Base-by-base conservation (phyloP, 1,139 yeast species). In the Zygosaccharomyces sapae region DNA sequence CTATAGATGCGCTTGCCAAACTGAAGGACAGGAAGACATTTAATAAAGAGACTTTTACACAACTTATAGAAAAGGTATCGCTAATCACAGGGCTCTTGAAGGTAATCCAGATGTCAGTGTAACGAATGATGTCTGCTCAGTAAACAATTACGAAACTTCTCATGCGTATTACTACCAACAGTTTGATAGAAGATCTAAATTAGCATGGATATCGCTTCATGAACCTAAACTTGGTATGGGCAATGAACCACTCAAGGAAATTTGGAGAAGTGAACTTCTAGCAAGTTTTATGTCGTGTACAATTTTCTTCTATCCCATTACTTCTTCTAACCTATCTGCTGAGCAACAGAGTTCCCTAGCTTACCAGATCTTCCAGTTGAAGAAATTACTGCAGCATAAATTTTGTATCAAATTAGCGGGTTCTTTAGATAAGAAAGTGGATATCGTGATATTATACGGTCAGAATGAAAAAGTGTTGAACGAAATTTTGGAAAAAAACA, bases 101-200 rank as follows among this genome's bases (percentile, higher is more conserved):
- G 45, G 41, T 3, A 47, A 50, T 38, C 41, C 51, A 3, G 16
- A 24, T 7, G 55, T 49, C 5, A 57, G 57, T 47, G 59, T 51
- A 10, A 59, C 66, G 18, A 62, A 61, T 45, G 47, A 61, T 45
- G 56, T 62, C 18, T 61, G 63, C 43, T 55, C 62, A 9, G 41
- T 46, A 3, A 38, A 48, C 10, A 61, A 61, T 37, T 61, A 53
- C 46, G 63, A 59, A 38, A 41, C 46, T 8, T 52, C 58, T 2
- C 54, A 56, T 20, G 57, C 55, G 0, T 47, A 49, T 16, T 54
- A 48, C 33, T 54, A 57, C 30, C 66, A 61, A 40, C 58, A 56
- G 33, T 33, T 56, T 16, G 60, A 59, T 24, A 55, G 53, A 31
- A 48, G 50, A 13, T 58, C 56, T 12, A 49, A 59, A 9, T 38